Evolutionary conservation across 768 basidiomycete genomes (phyloP), one percentile per base, ranked within the genome.

Genomic region (Candolleomyces eurysporus): DNA sequence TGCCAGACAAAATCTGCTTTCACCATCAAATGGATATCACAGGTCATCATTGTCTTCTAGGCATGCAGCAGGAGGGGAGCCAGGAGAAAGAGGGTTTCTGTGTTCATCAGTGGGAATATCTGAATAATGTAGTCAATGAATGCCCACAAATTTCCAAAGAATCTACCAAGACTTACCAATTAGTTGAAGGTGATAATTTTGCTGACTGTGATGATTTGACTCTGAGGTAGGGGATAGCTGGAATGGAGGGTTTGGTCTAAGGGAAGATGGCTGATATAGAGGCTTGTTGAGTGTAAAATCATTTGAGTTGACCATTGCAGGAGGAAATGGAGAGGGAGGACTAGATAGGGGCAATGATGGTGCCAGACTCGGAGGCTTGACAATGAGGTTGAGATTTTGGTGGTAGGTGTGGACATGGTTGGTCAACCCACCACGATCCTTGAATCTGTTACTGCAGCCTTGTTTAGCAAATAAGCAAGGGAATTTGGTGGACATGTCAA

Each of bases 11-110:
- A 69, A 68, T 14, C 57, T 30, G 10, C 53, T 4, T 1, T 48
- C 40, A 17, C 58, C 50, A 5, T 57, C 49, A 39, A 69, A 71
- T 4, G 70, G 67, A 3, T 17, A 21, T 40, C 48, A 71, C 39
- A 63, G 60, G 11, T 57, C 57, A 22, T 46, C 45, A 5, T n/a
- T 9, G 5, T 30, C 22, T 5, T 31, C 11, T 1, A 17, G 4
- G 3, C 45, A 43, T 31, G 42, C 9, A 11, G 30, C 22, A 42
- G 57, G 57, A 16, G 43, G 31, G 9, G 36, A 42, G 13, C 17
- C 21, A 5, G 57, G 45, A 48, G 45, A 43, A 3, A 58, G 32
- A 10, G 45, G 43, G 13, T 30, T 16, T 4, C 57, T 43, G 4
- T 5, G 5, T 30, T 46, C 57, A 31, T 58, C 26, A 21, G 45